Base-by-base conservation (phyloP, 2,329 filamentous ascomycete genomes). In the Diplodia sapinea region DNA sequence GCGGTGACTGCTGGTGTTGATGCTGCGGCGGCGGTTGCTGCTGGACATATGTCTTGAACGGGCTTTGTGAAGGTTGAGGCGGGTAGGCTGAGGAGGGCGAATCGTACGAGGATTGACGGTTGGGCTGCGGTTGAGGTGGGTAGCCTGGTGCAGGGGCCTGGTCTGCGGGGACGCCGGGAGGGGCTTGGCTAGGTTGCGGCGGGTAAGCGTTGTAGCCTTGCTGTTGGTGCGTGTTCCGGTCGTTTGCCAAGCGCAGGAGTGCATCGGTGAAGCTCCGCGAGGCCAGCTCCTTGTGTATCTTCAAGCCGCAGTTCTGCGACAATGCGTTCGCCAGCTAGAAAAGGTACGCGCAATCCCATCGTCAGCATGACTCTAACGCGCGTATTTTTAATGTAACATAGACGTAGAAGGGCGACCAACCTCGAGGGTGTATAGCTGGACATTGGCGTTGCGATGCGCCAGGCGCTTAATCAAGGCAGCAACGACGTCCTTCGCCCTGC, bases 261-360 rank as follows among this genome's bases (percentile, higher is more conserved):
- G 94, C 92, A 77, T 99, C 95, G 71, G 95, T 99, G 78, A 97
- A 97, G 77, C 92, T 94, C 74, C 93, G 90, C 72, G 91, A 95
- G 36, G 94, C 91, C 69, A 97, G 84, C 81, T 97, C 94, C 79
- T 92, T 91, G 81, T 97, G 93, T 80, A 97, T 91, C 71, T 87
- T 86, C 69, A 90, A 86, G 62, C 93, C 94, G 77, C 94, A 97
- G 81, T 97, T 97, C 77, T 97, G 93, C 72, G 92, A 93, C 66
- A 97, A 86, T 23, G 94, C 91, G 80, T 97, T 96, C 70, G 91
- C 93, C 73, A 97, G 89, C 89, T 93, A 74, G 9, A n/a, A 49
- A 13, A 12, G 9, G 23, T 2, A 4, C 31, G n/a, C 31, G n/a
- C n/a, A n/a, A n/a, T 66, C n/a, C 43, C 43, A 33, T 52, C 40